Evolutionary conservation across 306 rosid genomes (phyloP).

Genomic region (Pachyrhizus erosus): DNA sequence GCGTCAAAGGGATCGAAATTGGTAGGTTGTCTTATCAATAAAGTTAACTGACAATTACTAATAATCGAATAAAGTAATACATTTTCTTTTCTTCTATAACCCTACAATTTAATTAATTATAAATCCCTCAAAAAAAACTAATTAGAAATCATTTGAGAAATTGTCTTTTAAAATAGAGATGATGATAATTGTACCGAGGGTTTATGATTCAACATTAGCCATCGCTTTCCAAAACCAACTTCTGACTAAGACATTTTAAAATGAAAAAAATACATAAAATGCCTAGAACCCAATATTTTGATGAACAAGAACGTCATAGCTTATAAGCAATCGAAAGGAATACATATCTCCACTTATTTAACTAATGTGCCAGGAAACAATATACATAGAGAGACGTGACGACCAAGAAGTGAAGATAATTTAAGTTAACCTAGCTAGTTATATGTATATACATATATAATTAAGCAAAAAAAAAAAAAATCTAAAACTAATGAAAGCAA

Average conservation of each 20-base stretch:
- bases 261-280: conserved; percentile 42
- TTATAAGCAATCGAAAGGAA: not conserved
- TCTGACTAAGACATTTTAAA: conserved; percentile 51
- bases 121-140: not conserved
- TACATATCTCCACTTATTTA: not conserved
- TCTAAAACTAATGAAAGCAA: not conserved
- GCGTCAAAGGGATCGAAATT: not conserved
- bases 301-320: not conserved
- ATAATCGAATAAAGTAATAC: not conserved
- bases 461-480: not conserved
- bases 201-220: conserved; percentile 48
- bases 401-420: not conserved
- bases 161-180: conserved; percentile 23
- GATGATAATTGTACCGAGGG: conserved; percentile 44
- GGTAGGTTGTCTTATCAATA: not conserved
- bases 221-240: conserved; percentile 69
- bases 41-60: not conserved
- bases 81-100: not conserved
- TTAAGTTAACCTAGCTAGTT: not conserved
- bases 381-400: not conserved
- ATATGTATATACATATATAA: not conserved
- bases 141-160: conserved; percentile 1
- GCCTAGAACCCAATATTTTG: not conserved
- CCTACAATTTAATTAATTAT: too few species aligned
- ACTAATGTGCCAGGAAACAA: not conserved